Conservation (phyloP, 2,329 filamentous ascomycete species). For the Fusarium sp. region DNA sequence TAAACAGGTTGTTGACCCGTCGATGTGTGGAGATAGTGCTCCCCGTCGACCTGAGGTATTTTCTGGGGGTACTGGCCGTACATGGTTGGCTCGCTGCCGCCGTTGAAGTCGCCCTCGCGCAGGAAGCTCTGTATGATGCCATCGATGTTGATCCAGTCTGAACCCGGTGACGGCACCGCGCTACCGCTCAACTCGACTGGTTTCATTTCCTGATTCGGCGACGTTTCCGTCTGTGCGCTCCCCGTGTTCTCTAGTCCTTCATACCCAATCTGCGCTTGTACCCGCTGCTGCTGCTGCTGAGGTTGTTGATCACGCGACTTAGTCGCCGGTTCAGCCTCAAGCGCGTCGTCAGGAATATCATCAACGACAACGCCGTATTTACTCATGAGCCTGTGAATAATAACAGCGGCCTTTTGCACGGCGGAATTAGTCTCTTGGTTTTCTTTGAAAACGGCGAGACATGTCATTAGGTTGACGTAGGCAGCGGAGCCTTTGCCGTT, state of each 20-base stretch:
- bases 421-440: slow-evolving; percentile 61
- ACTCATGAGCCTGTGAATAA: slow-evolving; percentile 56
- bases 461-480: slow-evolving; percentile 51
- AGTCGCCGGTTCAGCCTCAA: not conserved
- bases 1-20: slow-evolving; percentile 6
- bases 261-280: not conserved
- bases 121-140: slow-evolving; percentile 49
- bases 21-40: slow-evolving; percentile 12
- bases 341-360: slow-evolving; percentile 12
- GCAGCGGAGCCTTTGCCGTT: slow-evolving; percentile 50
- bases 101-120: slow-evolving; percentile 30
- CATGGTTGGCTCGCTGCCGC: not conserved
- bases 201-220: not conserved
- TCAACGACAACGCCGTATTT: slow-evolving; percentile 48
- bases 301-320: slow-evolving; percentile 2
- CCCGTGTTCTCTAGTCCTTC: not conserved
- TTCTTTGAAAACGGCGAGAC: slow-evolving; percentile 55
- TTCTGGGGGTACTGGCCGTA: slow-evolving; percentile 5
- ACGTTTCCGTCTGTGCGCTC: not conserved
- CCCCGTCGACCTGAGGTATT: slow-evolving; percentile 5
- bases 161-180: slow-evolving; percentile 6
- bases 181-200: not conserved
- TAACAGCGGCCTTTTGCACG: slow-evolving; percentile 54
- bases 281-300: not conserved
- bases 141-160: slow-evolving; percentile 46